Base-by-base conservation (phyloP, 2,329 filamentous ascomycete genomes). In the Dactylonectria macrodidyma region DNA sequence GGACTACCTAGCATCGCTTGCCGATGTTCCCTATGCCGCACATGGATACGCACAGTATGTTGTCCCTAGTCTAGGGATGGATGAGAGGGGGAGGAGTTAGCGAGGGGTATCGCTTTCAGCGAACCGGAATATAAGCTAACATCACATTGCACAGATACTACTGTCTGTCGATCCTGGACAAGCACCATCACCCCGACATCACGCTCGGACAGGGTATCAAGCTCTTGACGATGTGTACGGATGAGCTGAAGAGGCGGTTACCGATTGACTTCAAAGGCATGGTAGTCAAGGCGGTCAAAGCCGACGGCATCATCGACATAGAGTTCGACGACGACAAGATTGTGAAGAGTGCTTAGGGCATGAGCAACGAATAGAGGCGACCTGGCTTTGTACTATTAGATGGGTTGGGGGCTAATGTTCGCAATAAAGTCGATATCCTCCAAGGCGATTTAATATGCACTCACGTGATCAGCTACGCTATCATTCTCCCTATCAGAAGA, bases 231-330 rank as follows among this genome's bases (percentile, higher is more conserved):
- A 93, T 98, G 91, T 99, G 96, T 85, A 96, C 94, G 74, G 95
- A 98, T 81, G 96, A 99, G 87, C 86, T 99, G 80, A 97, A 98
- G 90, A 91, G 96, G 81, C 90, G 97, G 83, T 89, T 99, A 87
- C 96, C 96, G 67, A 95, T 99, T 80, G 96, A 99, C 82, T 99
- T 98, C 89, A 99, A 99, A 88, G 96, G 96, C 46, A 93, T 97
- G 91, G 79, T 88, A 60, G 95, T 99, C 77, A 98, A 98, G 88
- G 93, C 95, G 41, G 91, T 99, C 77, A 97, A 95, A 70, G 97
- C 97, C 85, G 94, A 98, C 76, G 96, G 97, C 11, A 92, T 99
- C 70, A 86, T 89, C 75, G 94, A 96, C 76, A 89, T 97, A 77
- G 90, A 94, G 71, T 97, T 95, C 81, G 92, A 95, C 80, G 94